These are phyloP conservation scores for Blastocystis sp. DNA, from an alignment of 352 stramenopile species.

Conservation along the genomic window DNA sequence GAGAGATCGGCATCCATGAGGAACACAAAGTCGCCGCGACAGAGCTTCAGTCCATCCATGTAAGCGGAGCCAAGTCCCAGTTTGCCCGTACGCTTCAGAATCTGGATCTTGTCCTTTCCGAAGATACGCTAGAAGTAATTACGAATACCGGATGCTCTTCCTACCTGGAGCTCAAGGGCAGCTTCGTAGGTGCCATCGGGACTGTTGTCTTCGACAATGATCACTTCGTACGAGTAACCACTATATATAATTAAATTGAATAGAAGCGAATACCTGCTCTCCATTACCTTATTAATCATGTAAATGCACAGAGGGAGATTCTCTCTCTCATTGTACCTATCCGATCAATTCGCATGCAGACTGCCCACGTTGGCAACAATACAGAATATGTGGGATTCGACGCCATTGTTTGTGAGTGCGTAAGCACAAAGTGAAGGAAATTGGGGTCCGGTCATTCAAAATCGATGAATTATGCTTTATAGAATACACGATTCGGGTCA, in stretches of 20 bases:
- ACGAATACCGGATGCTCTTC: background rate
- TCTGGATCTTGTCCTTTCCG: slow-evolving; percentile 77
- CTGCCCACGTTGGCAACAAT: slow-evolving; percentile 47
- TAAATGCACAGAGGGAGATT: slow-evolving; percentile 94
- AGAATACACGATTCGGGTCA: background rate
- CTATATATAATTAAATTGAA: slow-evolving; percentile 61
- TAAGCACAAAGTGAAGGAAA: slow-evolving; percentile 15
- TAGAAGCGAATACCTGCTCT: slow-evolving; percentile 65
- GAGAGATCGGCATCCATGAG: slow-evolving; percentile 96
- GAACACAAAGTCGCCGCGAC: slow-evolving; percentile 79
- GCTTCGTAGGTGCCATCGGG: slow-evolving; percentile 87
- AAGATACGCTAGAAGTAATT: slow-evolving; percentile 69
- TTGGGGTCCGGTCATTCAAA: too few relatives aligned
- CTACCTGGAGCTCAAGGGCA: slow-evolving; percentile 71
- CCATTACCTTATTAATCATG: slow-evolving; percentile 84
- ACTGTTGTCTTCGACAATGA: slow-evolving; percentile 93
- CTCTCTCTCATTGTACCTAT: slow-evolving; percentile 93
- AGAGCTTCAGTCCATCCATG: slow-evolving; percentile 80
- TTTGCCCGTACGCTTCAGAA: slow-evolving; percentile 84
- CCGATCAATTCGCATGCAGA: background rate
- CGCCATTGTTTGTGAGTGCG: background rate
- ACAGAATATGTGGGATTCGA: slow-evolving; percentile 38
- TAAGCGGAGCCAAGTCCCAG: slow-evolving; percentile 88
- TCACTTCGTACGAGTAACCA: slow-evolving; percentile 81
- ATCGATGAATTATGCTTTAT: too few relatives aligned